phyloP scores from a whole-genome alignment of 2,329 filamentous ascomycete species.

The Emergomyces orientalis region DNA sequence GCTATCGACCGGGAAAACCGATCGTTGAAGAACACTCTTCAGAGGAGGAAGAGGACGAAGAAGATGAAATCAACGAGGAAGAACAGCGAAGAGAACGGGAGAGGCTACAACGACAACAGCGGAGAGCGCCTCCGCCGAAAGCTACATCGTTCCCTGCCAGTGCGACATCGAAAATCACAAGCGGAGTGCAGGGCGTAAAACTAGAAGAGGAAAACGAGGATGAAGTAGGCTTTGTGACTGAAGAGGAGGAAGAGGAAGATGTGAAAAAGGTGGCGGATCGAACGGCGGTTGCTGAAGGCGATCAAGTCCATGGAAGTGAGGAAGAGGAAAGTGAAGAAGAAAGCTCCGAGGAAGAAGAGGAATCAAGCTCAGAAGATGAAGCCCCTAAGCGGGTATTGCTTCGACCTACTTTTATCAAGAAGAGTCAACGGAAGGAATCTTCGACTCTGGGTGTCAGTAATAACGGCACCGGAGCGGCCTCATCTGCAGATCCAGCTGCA shows the following conservation, averaged over 20 bases:
- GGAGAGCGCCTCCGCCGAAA: conserved; percentile 40
- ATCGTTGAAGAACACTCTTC: conserved; percentile 40
- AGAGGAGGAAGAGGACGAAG: conserved; percentile 45
- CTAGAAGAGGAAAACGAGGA: conserved; percentile 38
- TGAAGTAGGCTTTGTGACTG: conserved; percentile 54
- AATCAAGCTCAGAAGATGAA: conserved; percentile 49
- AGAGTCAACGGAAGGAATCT: conserved; percentile 46
- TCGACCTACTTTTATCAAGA: conserved; percentile 59
- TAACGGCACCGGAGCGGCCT: conserved; percentile 14
- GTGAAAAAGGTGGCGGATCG: conserved; percentile 15
- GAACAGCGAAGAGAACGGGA: conserved; percentile 37
- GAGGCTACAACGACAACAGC: conserved; percentile 34
- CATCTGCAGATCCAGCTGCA: conserved; percentile 29
- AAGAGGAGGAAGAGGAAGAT: conserved; percentile 34
- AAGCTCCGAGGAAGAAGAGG: conserved; percentile 48
- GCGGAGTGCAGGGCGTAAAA: conserved; percentile 25
- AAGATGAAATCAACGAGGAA: conserved; percentile 48
- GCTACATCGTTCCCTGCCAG: conserved; percentile 30
- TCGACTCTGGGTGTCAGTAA: conserved; percentile 19
- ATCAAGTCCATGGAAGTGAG: conserved; percentile 35
- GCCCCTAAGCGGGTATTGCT: conserved; percentile 47
- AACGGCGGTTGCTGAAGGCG: conserved; percentile 16
- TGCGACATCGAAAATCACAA: conserved; percentile 26
- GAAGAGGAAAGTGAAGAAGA: conserved; percentile 40
- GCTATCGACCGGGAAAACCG: conserved; percentile 79